A percentile compares a stretch with the other conserved stretches of the same genome.
These are phyloP conservation scores for Paramarasmius palmivorus DNA, from an alignment of 1,284 basidiomycete genomes.

Conservation along the genomic window DNA sequence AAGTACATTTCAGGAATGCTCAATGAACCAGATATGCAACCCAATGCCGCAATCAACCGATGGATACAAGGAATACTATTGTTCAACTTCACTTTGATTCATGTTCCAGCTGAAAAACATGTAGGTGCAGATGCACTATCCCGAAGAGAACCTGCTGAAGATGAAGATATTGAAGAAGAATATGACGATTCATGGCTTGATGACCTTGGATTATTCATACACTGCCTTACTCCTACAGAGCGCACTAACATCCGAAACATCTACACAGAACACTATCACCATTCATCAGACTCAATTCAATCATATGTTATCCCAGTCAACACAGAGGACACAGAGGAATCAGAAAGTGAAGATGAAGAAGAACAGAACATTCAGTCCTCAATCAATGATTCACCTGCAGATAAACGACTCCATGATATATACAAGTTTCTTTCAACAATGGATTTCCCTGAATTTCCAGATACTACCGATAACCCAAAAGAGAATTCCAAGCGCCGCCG, in stretches of 20 bases:
- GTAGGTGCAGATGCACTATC: constrained; percentile 36
- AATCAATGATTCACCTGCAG: too few relatives aligned
- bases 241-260: background rate
- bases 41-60: constrained; percentile 33
- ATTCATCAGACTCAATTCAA: background rate
- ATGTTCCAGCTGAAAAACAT: constrained; percentile 31
- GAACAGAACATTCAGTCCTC: too few relatives aligned
- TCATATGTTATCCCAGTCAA: too few relatives aligned
- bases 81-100: constrained; percentile 29
- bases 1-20: constrained; percentile 35
- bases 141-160: constrained; percentile 15
- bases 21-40: constrained; percentile 33
- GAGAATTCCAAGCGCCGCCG: too few relatives aligned
- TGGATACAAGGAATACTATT: constrained; percentile 33
- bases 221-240: background rate
- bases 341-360: too few relatives aligned
- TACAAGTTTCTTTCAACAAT: too few relatives aligned
- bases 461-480: too few relatives aligned
- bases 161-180: constrained; percentile 10
- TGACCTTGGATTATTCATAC: constrained; percentile 14
- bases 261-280: background rate
- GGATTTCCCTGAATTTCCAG: too few relatives aligned
- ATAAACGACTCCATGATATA: too few relatives aligned
- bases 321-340: too few relatives aligned
- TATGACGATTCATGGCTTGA: constrained; percentile 36